Conservation (phyloP, 805 yeast genomes). For the Limtongozyma cylindracea region DNA sequence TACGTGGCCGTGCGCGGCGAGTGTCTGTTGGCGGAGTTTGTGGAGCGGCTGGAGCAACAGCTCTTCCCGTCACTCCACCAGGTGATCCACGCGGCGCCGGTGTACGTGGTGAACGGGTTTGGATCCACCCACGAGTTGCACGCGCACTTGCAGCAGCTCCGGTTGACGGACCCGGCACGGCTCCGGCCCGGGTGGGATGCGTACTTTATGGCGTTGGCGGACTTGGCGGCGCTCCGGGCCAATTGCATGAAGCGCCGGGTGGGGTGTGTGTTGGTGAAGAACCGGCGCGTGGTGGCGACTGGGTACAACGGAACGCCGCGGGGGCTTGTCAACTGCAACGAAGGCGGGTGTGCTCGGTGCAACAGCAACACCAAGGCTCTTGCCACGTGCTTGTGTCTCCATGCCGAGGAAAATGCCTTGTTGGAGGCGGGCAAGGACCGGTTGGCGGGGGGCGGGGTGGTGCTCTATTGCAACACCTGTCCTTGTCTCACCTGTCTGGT, state of each 20-base stretch:
- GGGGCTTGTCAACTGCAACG: constrained; percentile 67
- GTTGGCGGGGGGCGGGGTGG: constrained; percentile 27
- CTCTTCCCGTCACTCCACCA: constrained; percentile 21
- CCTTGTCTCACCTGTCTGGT: constrained; percentile 94
- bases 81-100: constrained; percentile 26
- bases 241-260: constrained; percentile 96
- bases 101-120: constrained; percentile 14
- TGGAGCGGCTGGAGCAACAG: constrained; percentile 9
- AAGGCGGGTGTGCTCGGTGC: constrained; percentile 88
- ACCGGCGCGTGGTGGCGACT: constrained; percentile 72
- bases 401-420: constrained; percentile 93
- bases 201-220: constrained; percentile 84
- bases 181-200: constrained; percentile 91
- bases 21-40: constrained; percentile 10
- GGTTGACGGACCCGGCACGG: constrained; percentile 14
- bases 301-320: constrained; percentile 98
- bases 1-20: constrained; percentile 4
- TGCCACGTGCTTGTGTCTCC: constrained; percentile 76
- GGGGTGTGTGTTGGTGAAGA: constrained; percentile 85
- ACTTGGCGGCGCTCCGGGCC: constrained; percentile 74
- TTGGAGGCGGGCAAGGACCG: constrained; percentile 86
- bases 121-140: constrained; percentile 10
- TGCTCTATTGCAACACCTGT: constrained; percentile 83
- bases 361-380: constrained; percentile 38
- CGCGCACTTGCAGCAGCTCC: constrained; percentile 13